Evolutionary conservation across 805 yeast species (phyloP).

Genomic region (Kregervanrija fluxuum): DNA sequence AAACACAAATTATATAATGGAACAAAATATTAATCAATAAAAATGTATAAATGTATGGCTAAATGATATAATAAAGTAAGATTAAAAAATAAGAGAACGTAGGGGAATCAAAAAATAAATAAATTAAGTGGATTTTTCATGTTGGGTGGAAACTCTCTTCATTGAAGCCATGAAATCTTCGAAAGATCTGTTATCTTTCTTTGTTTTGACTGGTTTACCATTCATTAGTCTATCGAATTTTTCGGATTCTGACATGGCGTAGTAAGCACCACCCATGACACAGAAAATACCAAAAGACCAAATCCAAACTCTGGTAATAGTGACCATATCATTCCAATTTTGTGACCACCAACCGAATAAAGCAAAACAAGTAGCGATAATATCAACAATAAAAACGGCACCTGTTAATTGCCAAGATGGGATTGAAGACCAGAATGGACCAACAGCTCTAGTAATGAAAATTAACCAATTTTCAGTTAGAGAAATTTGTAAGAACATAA

Average conservation of each 20-base stretch:
- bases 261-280: conserved; percentile 89
- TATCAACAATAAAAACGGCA: conserved; percentile 81
- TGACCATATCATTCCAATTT: conserved; percentile 89
- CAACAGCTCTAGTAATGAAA: conserved; percentile 90
- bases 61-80: background rate
- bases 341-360: conserved; percentile 95
- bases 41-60: background rate
- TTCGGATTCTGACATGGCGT: conserved; percentile 72
- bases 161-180: conserved; percentile 79
- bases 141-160: conserved; percentile 86
- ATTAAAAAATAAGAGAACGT: background rate
- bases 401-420: conserved; percentile 95
- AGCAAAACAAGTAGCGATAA: conserved; percentile 82
- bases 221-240: conserved; percentile 72
- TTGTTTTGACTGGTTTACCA: conserved; percentile 55
- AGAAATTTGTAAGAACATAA: conserved; percentile 83
- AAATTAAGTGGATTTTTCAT: conserved; percentile 62
- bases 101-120: background rate
- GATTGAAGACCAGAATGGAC: conserved; percentile 91
- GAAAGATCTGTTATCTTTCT: conserved; percentile 52
- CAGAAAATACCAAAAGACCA: conserved; percentile 94
- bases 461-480: conserved; percentile 94
- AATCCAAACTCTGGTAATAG: conserved; percentile 85
- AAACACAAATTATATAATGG: background rate
- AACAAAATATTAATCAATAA: background rate